These are phyloP conservation scores for Termitomyces eurrhizus DNA, from an alignment of 768 basidiomycete species.

Conservation along the genomic window DNA sequence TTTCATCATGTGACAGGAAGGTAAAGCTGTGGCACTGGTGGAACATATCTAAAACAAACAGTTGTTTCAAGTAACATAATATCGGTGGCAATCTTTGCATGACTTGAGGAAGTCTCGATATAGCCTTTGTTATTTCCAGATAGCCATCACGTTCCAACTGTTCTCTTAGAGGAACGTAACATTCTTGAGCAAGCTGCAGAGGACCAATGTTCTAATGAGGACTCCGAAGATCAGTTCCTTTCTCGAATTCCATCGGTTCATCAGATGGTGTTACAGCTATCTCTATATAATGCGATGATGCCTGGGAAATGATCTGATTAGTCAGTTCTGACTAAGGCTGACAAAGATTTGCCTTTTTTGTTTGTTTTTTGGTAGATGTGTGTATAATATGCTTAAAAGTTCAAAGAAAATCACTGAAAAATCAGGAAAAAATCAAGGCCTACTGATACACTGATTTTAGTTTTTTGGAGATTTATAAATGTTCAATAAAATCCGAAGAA, in stretches of 20 bases:
- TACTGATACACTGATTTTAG: too few relatives aligned
- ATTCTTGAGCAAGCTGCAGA: neutral
- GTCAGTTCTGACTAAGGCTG: too few relatives aligned
- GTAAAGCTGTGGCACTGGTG: fast-evolving
- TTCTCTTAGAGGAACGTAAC: neutral
- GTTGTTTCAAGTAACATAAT: neutral
- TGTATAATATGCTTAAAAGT: too few relatives aligned
- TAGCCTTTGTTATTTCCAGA: neutral
- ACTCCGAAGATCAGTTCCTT: neutral
- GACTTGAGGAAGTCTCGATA: neutral
- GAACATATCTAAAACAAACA: neutral
- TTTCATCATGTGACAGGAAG: neutral
- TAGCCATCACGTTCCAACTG: neutral
- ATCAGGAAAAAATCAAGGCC: too few relatives aligned
- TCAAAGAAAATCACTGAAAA: too few relatives aligned
- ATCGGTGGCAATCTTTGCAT: neutral
- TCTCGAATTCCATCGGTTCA: neutral
- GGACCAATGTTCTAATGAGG: neutral
- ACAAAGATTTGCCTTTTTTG: too few relatives aligned
- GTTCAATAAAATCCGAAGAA: too few relatives aligned
- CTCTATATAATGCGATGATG: too few relatives aligned
- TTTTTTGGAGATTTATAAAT: too few relatives aligned
- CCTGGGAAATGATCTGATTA: too few relatives aligned
- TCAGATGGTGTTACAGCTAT: neutral
- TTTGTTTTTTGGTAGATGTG: too few relatives aligned